Evolutionary conservation across 2,329 filamentous ascomycete species (phyloP), one percentile per base, ranked within the genome.

Genomic region (Aspergillus ustus): DNA sequence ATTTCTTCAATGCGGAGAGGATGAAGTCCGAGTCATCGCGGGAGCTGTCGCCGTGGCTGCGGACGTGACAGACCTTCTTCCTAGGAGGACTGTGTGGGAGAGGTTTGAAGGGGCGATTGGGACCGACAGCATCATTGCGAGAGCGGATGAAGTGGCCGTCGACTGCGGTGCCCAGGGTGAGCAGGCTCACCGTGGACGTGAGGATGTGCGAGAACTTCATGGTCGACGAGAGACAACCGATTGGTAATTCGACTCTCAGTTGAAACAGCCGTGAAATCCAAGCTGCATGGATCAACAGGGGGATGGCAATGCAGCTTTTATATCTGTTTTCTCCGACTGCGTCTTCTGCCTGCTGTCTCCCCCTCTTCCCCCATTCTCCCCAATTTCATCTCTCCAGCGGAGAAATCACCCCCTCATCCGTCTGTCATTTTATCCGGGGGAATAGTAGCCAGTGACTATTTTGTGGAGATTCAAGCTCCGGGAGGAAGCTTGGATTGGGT

Each of bases 1-100:
- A 90, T 60, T 80, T 69, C 49, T 86, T 76, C 59, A 89, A 74
- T 0, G 87, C 86, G 1, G 78, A 72, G 8, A 89, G 66, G 53
- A 89, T 84, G 59, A 82, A 73, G 25, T 75, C 62, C 45, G 82
- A 82, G 65, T 86, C 84, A 53, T 86, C 84, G 8, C 34, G 34
- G 8, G 49, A 59, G 3, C 73, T 73, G 51, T 74, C 52, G 6
- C 70, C 73, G 44, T 73, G 52, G 51, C 57, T 67, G 13, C 63
- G 60, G 19, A 75, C 73, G 55, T 73, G 64, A 57, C 74, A 76
- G 31, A 70, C 71, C 48, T 67, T 73, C 29, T 52, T 67, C 19
- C 74, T 66, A 5, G 62, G 56, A 9, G 63, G 52, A 25, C 68
- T 74, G 7, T 61, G 22, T 11, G 74, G 73, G 6, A 76, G 65